Base-by-base conservation (phyloP, 2,329 filamentous ascomycete species). In the Botrytis deweyae region DNA sequence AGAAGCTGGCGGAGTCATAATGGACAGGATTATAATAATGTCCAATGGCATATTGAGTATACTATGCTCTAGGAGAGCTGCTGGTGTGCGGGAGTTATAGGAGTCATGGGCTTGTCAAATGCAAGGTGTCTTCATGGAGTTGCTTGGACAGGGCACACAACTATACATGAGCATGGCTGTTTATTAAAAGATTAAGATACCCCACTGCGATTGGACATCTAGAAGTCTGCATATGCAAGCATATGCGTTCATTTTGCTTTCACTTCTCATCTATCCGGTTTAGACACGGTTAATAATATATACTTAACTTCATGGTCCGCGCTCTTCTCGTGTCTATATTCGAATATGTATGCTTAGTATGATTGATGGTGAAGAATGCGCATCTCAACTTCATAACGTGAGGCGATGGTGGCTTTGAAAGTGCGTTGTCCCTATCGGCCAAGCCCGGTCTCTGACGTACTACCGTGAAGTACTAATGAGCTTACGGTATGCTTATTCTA, bases 1-100 rank as follows among this genome's bases (percentile, higher is more conserved):
- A 90, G 74, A 87, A 92, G 72, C 62, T 80, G 52, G 77, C n/a
- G 40, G 65, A 70, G n/a, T 42, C 44, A 40, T 73, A 25, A 73
- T 52, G 46, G 25, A 33, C 20, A 72, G 3, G 52, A 46, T 52
- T 22, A 36, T 44, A 33, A 46, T 68, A 33, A 38, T 42, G 36
- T 49, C 44, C 40, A 40, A 58, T 22, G 66, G 49, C 49, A 68
- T 33, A 33, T 68, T n/a, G 49, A 68, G 49, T 33, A 58, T 22
- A 58, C n/a, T n/a, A 55, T 55, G 36, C 46, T 55, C 38, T 40
- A 33, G 66, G 66, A 42, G 55, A 29, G 25, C 66, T 55, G 33
- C 52, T 58, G 36, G 29, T 38, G 49, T 16, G 38, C 36, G 25
- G 66, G 66, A 58, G 70, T 64, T 68, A 52, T 49, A 58, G 70